A percentile compares a stretch with the other conserved stretches of the same genome.
Evolutionary conservation across 176 grass and related monocot genomes (phyloP).

Genomic region (Poa pratensis): DNA sequence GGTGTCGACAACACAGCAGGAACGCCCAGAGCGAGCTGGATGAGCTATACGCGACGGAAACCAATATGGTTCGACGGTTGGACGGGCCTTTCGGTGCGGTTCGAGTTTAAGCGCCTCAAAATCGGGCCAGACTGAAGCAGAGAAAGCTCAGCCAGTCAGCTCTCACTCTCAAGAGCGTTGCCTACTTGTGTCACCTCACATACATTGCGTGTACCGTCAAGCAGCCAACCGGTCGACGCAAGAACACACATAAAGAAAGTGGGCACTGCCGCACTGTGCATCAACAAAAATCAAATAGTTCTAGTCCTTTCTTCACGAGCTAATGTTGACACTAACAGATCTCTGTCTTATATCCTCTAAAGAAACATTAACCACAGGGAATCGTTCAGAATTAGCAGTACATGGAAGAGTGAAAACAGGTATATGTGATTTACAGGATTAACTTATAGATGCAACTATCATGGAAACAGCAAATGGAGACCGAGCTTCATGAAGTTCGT

Average conservation of each 20-base stretch:
- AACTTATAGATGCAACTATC: no score
- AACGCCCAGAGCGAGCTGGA: no score
- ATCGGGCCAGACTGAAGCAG: not conserved
- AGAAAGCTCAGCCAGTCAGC: constrained; percentile 3
- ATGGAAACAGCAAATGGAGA: no score
- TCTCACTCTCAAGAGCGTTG: constrained; percentile 30
- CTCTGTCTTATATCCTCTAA: not conserved
- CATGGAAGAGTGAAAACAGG: no score
- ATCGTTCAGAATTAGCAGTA: not conserved
- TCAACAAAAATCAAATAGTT: not conserved
- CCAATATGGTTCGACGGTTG: not conserved
- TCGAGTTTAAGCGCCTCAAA: constrained; percentile 13
- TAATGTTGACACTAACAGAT: not conserved
- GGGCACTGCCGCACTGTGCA: not conserved
- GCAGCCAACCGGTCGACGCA: not conserved
- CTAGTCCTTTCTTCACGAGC: not conserved
- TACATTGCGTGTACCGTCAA: not conserved
- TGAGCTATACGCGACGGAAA: not conserved
- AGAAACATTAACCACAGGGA: not conserved
- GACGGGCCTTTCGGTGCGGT: not conserved
- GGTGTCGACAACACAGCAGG: no score
- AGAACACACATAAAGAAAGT: not conserved
- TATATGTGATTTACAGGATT: no score
- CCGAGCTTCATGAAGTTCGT: no score
- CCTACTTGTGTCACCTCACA: not conserved